A percentile compares a stretch with the other conserved stretches of the same genome.
Conservation (phyloP, 257 asterid species). For the Ocimum tenuiflorum region DNA sequence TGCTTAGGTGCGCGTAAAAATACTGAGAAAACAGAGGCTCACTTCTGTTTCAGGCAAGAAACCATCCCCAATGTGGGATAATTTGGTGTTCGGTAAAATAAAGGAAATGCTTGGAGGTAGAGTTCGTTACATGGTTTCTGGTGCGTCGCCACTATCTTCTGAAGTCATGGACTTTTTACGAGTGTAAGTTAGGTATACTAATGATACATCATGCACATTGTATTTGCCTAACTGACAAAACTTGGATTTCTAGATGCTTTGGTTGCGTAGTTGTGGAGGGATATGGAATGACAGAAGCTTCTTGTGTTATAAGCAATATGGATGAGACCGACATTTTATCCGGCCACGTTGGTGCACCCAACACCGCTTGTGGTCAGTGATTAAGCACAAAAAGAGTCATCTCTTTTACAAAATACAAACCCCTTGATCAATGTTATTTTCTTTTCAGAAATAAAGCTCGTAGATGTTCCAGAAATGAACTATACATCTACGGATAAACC, state of each 20-base stretch:
- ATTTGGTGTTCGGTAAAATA: constrained; percentile 60
- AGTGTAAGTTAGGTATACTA: constrained; percentile 41
- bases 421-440: not conserved
- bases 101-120: constrained; percentile 70
- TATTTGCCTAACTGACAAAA: not conserved
- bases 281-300: constrained; percentile 79
- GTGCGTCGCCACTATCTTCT: constrained; percentile 81
- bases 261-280: constrained; percentile 64
- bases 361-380: constrained; percentile 62
- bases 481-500: constrained; percentile 70
- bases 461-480: constrained; percentile 78
- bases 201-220: not conserved
- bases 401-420: not conserved
- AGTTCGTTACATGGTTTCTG: constrained; percentile 67
- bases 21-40: not conserved
- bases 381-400: not conserved
- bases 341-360: constrained; percentile 82
- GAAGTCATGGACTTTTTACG: constrained; percentile 69
- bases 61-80: constrained; percentile 68
- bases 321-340: constrained; percentile 46
- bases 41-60: constrained; percentile 45
- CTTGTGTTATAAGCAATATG: constrained; percentile 65
- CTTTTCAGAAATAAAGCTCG: constrained; percentile 59
- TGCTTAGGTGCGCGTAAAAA: too few species aligned
- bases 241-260: constrained; percentile 46